Base-by-base conservation (phyloP, 768 basidiomycete species). In the Suillus plorans region DNA sequence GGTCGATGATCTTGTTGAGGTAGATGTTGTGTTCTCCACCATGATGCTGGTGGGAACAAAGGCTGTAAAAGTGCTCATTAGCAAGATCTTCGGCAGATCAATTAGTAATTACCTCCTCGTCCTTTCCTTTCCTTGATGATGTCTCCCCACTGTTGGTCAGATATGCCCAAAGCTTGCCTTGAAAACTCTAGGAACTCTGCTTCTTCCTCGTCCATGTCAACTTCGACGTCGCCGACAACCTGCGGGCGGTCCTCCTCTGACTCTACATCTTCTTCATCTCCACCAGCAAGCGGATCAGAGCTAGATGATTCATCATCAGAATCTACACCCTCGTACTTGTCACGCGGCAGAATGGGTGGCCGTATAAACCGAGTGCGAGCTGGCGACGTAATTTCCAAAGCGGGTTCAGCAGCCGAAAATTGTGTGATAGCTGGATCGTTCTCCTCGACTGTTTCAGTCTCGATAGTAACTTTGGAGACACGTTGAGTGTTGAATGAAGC, bases 111-210 rank as follows among this genome's bases (percentile, higher is more conserved):
- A 96, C 97, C 96, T 72, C 95, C 96, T 67, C 94, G 82, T 34
- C 81, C 82, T 72, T 84, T 81, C 37, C 97, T 83, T 67, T 96
- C 93, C 63, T 82, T 80, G 36, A 99, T 69, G 57, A 99, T 99
- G n/a, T 87, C 85, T 18, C 82, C 77, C 94, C 96, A 99, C 74
- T 94, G 90, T n/a, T 87, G 87, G 68, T 95, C 90, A 50, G 83
- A 85, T 66, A 99, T 91, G 1, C 97, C 97, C 42, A 99, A 79
- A 5, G 92, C 87, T 70, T 98, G 93, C 55, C 94, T 87, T 14
- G 97, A 92, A 76, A 99, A 99, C 77, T 94, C 91, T 37, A 99
- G 78, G 69, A 99, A 99, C 69, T 97, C 97, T 69, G 92, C 94
- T 77, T 94, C 86, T 77, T 99, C 97, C 69, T 93, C 90, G 1